Conservation (phyloP, 192 early-diverging fungal species). For the Backusella macrospora region DNA sequence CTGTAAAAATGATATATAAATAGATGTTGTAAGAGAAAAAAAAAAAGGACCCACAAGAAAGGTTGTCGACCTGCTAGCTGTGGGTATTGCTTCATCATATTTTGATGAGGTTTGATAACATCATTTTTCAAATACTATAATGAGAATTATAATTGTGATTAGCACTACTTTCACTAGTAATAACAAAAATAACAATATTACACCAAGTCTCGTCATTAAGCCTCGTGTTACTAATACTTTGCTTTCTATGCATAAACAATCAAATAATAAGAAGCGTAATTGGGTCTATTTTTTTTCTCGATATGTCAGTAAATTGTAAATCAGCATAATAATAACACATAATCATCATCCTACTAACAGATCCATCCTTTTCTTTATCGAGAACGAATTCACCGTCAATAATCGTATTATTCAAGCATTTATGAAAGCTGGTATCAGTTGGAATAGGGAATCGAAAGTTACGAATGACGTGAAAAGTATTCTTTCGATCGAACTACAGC, state of each 20-base stretch:
- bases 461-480: constrained; percentile 71
- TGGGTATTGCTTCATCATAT: constrained; percentile 45
- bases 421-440: constrained; percentile 29
- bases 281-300: constrained; percentile 22
- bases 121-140: constrained; percentile 63
- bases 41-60: constrained; percentile 51
- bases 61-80: constrained; percentile 47
- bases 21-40: neutral
- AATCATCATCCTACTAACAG: constrained; percentile 23
- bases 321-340: neutral
- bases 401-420: constrained; percentile 71
- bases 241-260: constrained; percentile 66
- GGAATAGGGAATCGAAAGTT: constrained; percentile 67
- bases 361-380: constrained; percentile 66
- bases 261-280: constrained; percentile 68
- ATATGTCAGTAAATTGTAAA: neutral
- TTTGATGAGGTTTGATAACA: constrained; percentile 67
- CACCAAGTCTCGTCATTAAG: constrained; percentile 72
- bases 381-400: constrained; percentile 93
- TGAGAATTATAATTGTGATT: neutral
- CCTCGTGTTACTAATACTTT: constrained; percentile 57
- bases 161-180: too few species aligned
- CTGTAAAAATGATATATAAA: too few species aligned
- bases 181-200: constrained; percentile 33
- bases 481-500: constrained; percentile 81